Evolutionary conservation across 352 stramenopile species (phyloP), one percentile per base, ranked within the genome.

Genomic region (Globisporangium mamillatum): DNA sequence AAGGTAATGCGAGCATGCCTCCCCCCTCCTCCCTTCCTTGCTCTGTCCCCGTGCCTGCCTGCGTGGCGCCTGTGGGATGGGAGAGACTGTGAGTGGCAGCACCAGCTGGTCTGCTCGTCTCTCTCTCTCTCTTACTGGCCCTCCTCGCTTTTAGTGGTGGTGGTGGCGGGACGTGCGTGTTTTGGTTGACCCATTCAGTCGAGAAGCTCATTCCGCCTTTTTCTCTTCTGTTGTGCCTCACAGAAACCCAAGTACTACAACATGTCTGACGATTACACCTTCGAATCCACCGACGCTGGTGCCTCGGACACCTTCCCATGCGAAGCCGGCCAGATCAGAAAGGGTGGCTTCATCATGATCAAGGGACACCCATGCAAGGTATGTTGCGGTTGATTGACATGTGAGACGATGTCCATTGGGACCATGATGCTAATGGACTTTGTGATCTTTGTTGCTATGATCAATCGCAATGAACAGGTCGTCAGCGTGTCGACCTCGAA

Each of bases 321-420:
- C 73, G 97, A 99, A 88, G 98, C 98, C 77, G 98, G 98, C 70
- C 97, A 99, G 88, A 99, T 99, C 90, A 97, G 98, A 79, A 99
- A 99, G 89, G 96, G 96, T 90, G 95, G 97, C 75, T 99, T 98
- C 94, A 99, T 99, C 82, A 98, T 99, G 88, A 99, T 99, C 92
- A 99, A 99, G 92, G 97, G 95, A 75, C 96, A 98, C 83, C 97
- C 98, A 63, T 99, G 97, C 96, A 99, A 99, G 93, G 91, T 97
- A 67, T 87, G 46, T 14, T n/a, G 41, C 16, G 41, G n/a, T n/a
- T n/a, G 4, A 50, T 65, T 46, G 12, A 10, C 3, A 50, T 50
- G 5, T 50, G 41, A 9, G 4, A 48, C 41, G 7, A 18, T n/a
- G 41, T 50, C 4, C 7, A 20, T 20, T 48, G 41, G 4, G 41